Conservation (phyloP, 495 filamentous ascomycete species). For the Talaromyces trachyspermus region DNA sequence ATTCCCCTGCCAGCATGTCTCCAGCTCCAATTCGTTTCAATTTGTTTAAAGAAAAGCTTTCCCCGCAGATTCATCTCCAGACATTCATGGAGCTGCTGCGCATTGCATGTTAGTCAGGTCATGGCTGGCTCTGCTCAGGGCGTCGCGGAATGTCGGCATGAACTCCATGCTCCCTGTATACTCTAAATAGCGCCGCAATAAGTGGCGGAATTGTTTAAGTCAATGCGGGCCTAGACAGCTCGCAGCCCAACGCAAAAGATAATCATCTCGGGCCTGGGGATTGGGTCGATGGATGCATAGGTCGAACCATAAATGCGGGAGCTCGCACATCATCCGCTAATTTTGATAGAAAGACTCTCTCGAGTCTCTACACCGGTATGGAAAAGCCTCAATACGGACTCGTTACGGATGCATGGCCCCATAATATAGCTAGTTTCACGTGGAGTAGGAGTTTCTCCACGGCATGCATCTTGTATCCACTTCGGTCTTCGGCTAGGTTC, state of each 20-base stretch:
- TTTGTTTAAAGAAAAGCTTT: not conserved
- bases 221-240: not conserved
- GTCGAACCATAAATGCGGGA: not conserved
- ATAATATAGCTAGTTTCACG: no score
- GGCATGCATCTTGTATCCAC: no score
- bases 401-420: no score
- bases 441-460: no score
- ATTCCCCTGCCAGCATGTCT: not conserved
- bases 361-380: no score
- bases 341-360: no score
- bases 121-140: not conserved
- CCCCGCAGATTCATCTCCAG: conserved; percentile 2
- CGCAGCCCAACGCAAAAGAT: not conserved
- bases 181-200: not conserved
- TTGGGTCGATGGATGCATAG: not conserved
- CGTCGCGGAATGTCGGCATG: conserved; percentile 4
- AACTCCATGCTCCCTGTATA: not conserved
- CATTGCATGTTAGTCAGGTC: not conserved
- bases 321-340: not conserved
- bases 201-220: not conserved
- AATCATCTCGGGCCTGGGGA: not conserved
- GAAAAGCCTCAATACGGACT: not conserved
- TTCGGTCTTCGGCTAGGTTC: no score
- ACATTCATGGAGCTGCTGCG: not conserved
- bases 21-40: not conserved